Conservation (phyloP, 2,329 filamentous ascomycete genomes). For the Fusarium sp. region DNA sequence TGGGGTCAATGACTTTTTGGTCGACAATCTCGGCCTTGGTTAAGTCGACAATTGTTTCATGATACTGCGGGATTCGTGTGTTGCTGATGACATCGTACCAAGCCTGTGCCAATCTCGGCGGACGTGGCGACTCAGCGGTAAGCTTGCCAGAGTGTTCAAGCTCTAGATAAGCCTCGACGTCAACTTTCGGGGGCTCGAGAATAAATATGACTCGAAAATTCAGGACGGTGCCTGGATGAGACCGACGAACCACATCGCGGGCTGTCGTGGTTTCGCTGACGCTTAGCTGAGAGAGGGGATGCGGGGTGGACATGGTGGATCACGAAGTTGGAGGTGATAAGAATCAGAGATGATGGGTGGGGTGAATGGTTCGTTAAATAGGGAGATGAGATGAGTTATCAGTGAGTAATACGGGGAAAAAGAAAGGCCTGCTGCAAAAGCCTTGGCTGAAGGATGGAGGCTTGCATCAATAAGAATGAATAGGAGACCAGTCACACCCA, state of each 20-base stretch:
- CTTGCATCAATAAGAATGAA: neutral
- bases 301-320: constrained; percentile 31
- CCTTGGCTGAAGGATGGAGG: neutral
- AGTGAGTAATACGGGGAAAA: neutral
- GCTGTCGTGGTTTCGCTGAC: constrained; percentile 49
- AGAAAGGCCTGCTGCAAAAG: neutral
- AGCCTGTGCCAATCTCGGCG: constrained; percentile 55
- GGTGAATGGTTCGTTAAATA: neutral
- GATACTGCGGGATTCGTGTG: constrained; percentile 40
- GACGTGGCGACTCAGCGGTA: constrained; percentile 42
- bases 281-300: constrained; percentile 48
- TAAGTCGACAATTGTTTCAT: constrained; percentile 53
- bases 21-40: constrained; percentile 35
- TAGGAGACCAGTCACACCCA: neutral
- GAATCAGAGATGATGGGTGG: neutral
- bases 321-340: constrained; percentile 16
- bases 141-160: constrained; percentile 51
- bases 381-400: neutral
- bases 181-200: constrained; percentile 61
- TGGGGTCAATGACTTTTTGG: constrained; percentile 43
- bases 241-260: constrained; percentile 47
- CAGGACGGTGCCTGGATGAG: constrained; percentile 45
- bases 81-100: constrained; percentile 52
- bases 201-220: constrained; percentile 64
- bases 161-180: constrained; percentile 60